A percentile compares a stretch with the other conserved stretches of the same genome.
Evolutionary conservation across 2,329 filamentous ascomycete species (phyloP).

Genomic region (Cadophora gregata): DNA sequence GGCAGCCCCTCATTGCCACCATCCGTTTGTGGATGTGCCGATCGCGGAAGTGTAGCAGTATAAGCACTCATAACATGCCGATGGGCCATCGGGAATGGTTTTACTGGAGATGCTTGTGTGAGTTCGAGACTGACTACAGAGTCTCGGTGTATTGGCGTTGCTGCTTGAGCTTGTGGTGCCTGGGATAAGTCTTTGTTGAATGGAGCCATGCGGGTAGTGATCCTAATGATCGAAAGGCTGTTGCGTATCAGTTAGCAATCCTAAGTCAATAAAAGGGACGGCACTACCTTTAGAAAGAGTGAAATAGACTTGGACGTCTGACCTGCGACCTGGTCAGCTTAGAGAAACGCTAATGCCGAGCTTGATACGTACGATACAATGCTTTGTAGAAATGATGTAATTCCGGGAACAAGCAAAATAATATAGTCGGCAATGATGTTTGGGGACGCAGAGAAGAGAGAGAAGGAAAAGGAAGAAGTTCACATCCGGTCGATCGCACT

Average conservation of each 20-base stretch:
- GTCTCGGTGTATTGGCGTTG: slow-evolving; percentile 24
- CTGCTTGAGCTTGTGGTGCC: slow-evolving; percentile 5
- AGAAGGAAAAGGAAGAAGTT: slow-evolving; percentile 1
- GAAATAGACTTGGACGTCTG: too few species aligned
- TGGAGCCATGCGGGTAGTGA: not conserved
- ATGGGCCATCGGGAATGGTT: slow-evolving; percentile 3
- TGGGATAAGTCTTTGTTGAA: not conserved
- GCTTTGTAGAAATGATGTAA: slow-evolving; percentile 33
- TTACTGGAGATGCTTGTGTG: not conserved
- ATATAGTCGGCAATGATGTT: slow-evolving; percentile 12
- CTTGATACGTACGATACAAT: slow-evolving; percentile 26
- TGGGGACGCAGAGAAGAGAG: slow-evolving; percentile 1
- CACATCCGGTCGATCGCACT: not conserved
- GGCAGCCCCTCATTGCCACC: slow-evolving; percentile 4
- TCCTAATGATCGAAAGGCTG: not conserved
- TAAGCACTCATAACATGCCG: slow-evolving; percentile 10
- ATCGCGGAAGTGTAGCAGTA: slow-evolving; percentile 1
- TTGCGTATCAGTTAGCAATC: not conserved
- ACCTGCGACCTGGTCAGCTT: not conserved
- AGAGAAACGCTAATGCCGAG: not conserved
- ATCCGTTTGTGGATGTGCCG: not conserved
- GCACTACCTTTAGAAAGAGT: not conserved
- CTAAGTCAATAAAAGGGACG: not conserved
- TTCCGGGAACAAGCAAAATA: slow-evolving; percentile 20
- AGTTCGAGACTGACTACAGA: slow-evolving; percentile 15